Evolutionary conservation across 164 flowering plant species (phyloP), one percentile per base, ranked within the genome.

Genomic region (Aristolochia californica): DNA sequence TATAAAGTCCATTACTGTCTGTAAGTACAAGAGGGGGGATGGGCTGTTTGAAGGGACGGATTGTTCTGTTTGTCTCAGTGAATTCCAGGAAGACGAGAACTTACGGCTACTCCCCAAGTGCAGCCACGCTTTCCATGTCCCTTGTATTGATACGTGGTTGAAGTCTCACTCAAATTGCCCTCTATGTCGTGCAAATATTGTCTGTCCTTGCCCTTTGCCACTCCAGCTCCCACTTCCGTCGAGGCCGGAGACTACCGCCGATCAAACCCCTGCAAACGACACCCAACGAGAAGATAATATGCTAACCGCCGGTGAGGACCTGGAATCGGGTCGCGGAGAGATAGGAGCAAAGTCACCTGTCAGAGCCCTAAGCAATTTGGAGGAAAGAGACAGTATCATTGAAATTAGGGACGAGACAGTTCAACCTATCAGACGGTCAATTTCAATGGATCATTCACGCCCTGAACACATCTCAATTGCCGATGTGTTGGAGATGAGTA

Each of bases 131-230:
- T 91, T 91, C 65, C 96, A 91, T 68, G 65, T 86, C 27, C 52
- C 62, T 0, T 91, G 96, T 70, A 86, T 91, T 40, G 98, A 91
- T 66, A 83, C 81, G 13, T 91, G 98, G 96, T 74, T 91, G 10
- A 69, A 70, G 55, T 80, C 87, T 26, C 91, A 91, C 68, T 74
- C 82, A 13, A 86, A 74, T 68, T 91, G 98, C 56, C 98, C 98
- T 2, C 55, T 91, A 3, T 91, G 98, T 54, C 79, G 98, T 0
- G 81, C 97, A 0, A 66, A 58, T 43, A 75, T 84, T 8, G 55
- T 70, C 20, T 59, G 69, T 13, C 7, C 53, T 25, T 45, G 38
- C 51, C 60, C 70, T 25, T 1, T 63, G 1, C 67, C 72, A 4
- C 63, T 65, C 45, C 72, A 60, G 11, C 23, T 52, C 23, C 64